phyloP scores from a whole-genome alignment of 306 rosid genomes.

The Corylus avellana region DNA sequence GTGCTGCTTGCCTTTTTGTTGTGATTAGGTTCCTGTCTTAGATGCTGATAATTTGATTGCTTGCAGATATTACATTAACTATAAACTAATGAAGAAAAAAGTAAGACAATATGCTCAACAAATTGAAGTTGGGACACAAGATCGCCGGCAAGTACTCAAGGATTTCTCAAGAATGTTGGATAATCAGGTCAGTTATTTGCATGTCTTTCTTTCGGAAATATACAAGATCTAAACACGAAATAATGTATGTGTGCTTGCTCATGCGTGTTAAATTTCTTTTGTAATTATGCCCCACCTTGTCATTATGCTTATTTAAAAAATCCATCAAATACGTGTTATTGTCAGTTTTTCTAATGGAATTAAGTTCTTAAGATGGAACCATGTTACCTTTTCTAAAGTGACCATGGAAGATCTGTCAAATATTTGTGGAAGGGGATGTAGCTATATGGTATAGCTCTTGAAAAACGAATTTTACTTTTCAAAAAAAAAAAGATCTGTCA shows the following conservation, averaged over 20 bases:
- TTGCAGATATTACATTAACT: constrained; percentile 89
- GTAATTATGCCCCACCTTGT: neutral
- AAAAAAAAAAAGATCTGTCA: neutral
- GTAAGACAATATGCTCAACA: constrained; percentile 85
- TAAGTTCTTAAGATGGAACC: neutral
- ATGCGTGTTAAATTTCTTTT: neutral
- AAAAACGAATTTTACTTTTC: no score
- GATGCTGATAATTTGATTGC: constrained; percentile 21
- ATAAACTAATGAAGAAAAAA: constrained; percentile 92
- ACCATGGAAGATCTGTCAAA: neutral
- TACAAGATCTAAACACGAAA: neutral
- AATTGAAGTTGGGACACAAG: constrained; percentile 78
- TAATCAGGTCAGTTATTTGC: constrained; percentile 62
- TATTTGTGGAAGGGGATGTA: neutral
- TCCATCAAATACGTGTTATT: neutral
- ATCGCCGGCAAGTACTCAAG: constrained; percentile 84
- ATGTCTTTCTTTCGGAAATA: constrained; percentile 13
- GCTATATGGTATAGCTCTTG: no score
- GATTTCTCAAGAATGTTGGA: constrained; percentile 97
- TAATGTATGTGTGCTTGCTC: neutral
- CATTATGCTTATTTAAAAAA: neutral
- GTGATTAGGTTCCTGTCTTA: constrained; percentile 13
- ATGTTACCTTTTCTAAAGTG: neutral
- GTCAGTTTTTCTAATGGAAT: neutral
- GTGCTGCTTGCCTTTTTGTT: neutral